Conservation (phyloP, 2,329 filamentous ascomycete species). For the Sporothrix phasma region DNA sequence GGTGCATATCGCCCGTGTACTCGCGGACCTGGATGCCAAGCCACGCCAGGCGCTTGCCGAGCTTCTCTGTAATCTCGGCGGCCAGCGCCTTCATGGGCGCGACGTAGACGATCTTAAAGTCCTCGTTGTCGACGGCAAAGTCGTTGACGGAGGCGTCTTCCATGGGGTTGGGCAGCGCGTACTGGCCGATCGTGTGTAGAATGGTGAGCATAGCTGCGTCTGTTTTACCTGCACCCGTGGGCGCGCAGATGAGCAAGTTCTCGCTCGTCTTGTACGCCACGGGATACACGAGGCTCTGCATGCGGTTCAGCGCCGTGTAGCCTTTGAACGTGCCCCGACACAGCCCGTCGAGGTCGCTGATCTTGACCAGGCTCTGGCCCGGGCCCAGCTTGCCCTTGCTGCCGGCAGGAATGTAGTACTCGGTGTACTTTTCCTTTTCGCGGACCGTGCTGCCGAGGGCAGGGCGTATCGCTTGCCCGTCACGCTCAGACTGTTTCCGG, state of each 20-base stretch:
- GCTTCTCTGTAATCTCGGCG: constrained; percentile 89
- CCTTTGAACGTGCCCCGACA: constrained; percentile 88
- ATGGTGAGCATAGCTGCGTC: constrained; percentile 97
- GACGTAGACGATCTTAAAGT: constrained; percentile 98
- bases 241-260: constrained; percentile 97
- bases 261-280: constrained; percentile 93
- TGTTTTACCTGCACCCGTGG: constrained; percentile 96
- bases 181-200: constrained; percentile 79
- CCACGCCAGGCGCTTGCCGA: constrained; percentile 87
- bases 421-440: constrained; percentile 73
- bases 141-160: constrained; percentile 64
- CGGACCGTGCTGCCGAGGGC: constrained; percentile 59
- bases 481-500: constrained; percentile 75
- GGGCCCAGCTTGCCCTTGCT: constrained; percentile 64
- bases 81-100: constrained; percentile 98
- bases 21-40: constrained; percentile 86
- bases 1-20: constrained; percentile 96
- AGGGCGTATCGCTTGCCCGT: constrained; percentile 75
- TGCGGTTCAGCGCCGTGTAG: constrained; percentile 87
- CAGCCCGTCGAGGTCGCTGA: constrained; percentile 76
- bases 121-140: constrained; percentile 71
- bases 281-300: constrained; percentile 95
- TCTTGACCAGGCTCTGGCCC: constrained; percentile 66
- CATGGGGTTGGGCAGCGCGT: constrained; percentile 68
- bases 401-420: constrained; percentile 76